Conservation (phyloP, 1,284 basidiomycete species). For the Inonotus obliquus region DNA sequence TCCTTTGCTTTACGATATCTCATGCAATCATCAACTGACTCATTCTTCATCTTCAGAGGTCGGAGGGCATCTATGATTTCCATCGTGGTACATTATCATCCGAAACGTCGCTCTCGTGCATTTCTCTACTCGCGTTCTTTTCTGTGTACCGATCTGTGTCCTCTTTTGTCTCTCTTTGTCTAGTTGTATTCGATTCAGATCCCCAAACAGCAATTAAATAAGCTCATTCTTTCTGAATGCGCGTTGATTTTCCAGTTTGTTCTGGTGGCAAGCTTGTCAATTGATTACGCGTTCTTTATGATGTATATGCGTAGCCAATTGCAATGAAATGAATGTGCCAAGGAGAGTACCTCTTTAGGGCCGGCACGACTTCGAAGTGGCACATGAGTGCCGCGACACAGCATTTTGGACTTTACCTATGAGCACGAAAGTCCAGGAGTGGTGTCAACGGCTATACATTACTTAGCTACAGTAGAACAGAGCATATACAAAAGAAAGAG, state of each 20-base stretch:
- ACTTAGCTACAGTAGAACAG: background rate
- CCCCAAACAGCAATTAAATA: background rate
- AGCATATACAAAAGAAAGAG: constrained; percentile 2
- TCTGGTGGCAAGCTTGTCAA: no score
- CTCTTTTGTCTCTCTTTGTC: background rate
- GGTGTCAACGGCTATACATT: background rate
- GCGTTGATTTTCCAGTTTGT: no score
- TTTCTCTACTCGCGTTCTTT: background rate
- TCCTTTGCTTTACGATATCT: constrained; percentile 29
- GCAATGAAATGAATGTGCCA: no score
- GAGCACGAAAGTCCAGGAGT: background rate
- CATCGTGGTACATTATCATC: background rate
- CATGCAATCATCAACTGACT: background rate
- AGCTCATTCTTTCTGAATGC: background rate
- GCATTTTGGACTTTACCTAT: background rate
- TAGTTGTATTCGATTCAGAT: background rate
- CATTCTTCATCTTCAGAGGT: constrained; percentile 28
- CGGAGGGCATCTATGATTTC: constrained; percentile 24
- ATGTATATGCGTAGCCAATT: no score
- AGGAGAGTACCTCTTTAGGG: no score
- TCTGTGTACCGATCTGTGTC: background rate
- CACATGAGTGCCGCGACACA: background rate
- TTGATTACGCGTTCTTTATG: no score
- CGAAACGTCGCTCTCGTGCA: background rate
- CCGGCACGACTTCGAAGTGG: background rate